Conservation (phyloP, 805 yeast species). For the Candida succiphila region DNA sequence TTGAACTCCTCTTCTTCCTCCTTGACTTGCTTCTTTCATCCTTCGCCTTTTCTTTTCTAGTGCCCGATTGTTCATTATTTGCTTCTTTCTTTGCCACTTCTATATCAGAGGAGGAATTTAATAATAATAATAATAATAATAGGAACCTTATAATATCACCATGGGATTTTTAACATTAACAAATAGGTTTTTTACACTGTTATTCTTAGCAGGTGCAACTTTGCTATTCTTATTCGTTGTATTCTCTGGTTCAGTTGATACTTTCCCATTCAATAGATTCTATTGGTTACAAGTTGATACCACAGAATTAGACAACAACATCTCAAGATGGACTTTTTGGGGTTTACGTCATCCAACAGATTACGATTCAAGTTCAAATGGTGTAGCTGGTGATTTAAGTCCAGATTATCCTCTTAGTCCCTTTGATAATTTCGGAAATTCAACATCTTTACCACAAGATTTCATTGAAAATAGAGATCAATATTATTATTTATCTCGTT, state of each 20-base stretch:
- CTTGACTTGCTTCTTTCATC: no score
- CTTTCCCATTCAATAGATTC: constrained; percentile 52
- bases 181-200: constrained; percentile 18
- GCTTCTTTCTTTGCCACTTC: no score
- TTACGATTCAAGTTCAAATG: constrained; percentile 16
- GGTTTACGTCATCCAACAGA: constrained; percentile 47
- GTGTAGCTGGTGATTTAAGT: constrained; percentile 29
- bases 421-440: constrained; percentile 56
- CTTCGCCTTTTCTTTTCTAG: no score
- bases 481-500: constrained; percentile 56
- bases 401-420: constrained; percentile 75
- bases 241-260: constrained; percentile 51
- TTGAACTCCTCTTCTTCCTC: no score
- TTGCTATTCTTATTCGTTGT: constrained; percentile 45
- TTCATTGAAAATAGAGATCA: constrained; percentile 45
- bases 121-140: no score
- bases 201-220: constrained; percentile 35
- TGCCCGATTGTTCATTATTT: no score
- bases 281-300: constrained; percentile 72
- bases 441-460: constrained; percentile 37
- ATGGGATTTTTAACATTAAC: constrained; percentile 10
- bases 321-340: constrained; percentile 80
- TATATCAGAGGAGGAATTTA: no score
- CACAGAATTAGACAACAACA: constrained; percentile 36
- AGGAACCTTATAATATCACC: no score